Evolutionary conservation across 164 flowering plant species (phyloP).

Genomic region (Brasenia schreberi): DNA sequence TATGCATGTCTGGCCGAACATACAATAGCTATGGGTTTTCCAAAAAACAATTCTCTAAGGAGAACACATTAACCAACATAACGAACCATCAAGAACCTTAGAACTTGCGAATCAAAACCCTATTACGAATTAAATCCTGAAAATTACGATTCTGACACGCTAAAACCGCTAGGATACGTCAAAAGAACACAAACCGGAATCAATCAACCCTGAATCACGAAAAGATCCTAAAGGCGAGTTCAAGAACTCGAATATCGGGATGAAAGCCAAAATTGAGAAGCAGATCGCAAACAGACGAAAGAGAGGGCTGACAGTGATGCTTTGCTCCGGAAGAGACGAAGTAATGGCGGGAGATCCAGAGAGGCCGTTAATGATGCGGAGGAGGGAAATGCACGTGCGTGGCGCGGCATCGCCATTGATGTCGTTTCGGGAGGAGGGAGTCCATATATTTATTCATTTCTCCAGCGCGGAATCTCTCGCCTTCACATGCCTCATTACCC

Average conservation of each 20-base stretch:
- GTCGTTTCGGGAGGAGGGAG: too few relatives aligned
- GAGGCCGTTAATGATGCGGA: neutral
- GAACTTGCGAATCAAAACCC: too few relatives aligned
- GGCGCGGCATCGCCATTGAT: too few relatives aligned
- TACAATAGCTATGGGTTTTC: too few relatives aligned
- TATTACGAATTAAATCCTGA: too few relatives aligned
- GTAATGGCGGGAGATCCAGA: neutral
- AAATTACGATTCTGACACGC: neutral
- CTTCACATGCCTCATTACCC: too few relatives aligned
- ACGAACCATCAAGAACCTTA: neutral
- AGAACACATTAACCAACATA: neutral
- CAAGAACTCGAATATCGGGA: neutral
- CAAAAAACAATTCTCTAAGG: neutral
- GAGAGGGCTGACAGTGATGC: neutral
- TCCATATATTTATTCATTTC: too few relatives aligned
- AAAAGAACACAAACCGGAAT: neutral
- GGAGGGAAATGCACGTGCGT: neutral
- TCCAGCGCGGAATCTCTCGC: too few relatives aligned
- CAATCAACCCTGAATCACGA: neutral
- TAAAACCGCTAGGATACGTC: neutral
- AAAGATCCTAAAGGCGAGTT: neutral
- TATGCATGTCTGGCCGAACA: too few relatives aligned
- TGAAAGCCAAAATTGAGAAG: neutral
- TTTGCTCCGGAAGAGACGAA: neutral
- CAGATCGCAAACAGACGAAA: neutral